Base-by-base conservation (phyloP, 2,329 filamentous ascomycete genomes). In the Ramularia collo-cygni region DNA sequence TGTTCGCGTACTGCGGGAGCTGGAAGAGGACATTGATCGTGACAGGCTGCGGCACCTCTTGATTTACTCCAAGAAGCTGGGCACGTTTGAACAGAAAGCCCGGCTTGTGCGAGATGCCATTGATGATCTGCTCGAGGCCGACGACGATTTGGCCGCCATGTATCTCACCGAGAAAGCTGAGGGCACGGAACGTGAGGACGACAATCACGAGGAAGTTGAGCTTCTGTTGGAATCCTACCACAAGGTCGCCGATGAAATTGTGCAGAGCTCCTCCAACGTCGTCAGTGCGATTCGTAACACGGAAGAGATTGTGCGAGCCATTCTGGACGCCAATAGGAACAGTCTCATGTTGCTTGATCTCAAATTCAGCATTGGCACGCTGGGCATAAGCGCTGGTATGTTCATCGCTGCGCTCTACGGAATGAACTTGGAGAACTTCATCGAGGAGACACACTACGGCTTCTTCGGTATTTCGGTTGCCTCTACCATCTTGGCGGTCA, bases 371-470 rank as follows among this genome's bases (percentile, higher is more conserved):
- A 89, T 98, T 44, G 86, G 88, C 42, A 96, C 92, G 1, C 77
- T 98, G 4, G 88, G 89, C n/a, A 79, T 96, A 34, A 90, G 87
- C 39, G 87, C 89, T 60, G 92, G 92, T 40, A 95, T 92, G 35
- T 93, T 96, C 60, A 76, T 95, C 55, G 93, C 92, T 7, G 89
- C 89, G n/a, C 79, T 98, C n/a, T 98, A 96, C 72, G 92, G 92
- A 54, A 96, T 96, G 89, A 98, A 98, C 68, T 71, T 98, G 50
- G 93, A 95, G 61, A 96, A 96, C 66, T 96, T 95, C 64, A 87
- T 96, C 55, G 92, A 98, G 68, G 90, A 96, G 61, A 89, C 85
- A 1, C 77, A 86, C 63, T 76, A 86, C 63, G 92, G 90, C 8
- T 96, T 98, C 62, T 74, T 74, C 33, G 77, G 77, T 38, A 81